phyloP scores from a whole-genome alignment of 202 grass and related monocot genomes.

The Brachypodium distachyon region DNA sequence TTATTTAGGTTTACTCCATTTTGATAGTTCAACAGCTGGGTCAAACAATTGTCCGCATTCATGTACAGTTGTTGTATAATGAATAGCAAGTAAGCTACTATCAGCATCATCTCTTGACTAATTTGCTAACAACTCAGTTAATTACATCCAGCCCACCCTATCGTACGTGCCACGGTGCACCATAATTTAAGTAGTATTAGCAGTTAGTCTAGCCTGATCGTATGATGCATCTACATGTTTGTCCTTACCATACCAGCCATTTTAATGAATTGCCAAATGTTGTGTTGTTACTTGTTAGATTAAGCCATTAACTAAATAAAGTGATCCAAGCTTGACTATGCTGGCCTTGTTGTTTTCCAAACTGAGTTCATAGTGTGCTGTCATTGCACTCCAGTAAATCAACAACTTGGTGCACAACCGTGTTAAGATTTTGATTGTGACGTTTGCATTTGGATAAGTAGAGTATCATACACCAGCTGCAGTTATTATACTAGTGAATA shows the following conservation, averaged over 20 bases:
- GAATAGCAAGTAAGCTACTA: slow-evolving; percentile 34
- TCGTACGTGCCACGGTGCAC: slow-evolving; percentile 14
- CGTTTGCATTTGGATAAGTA: background rate
- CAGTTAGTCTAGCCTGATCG: slow-evolving; percentile 22
- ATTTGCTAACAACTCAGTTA: slow-evolving; percentile 38
- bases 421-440: slow-evolving; percentile 15
- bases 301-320: slow-evolving; percentile 20
- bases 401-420: background rate
- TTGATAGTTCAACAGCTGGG: slow-evolving; percentile 38
- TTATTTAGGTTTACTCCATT: slow-evolving; percentile 26
- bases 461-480: background rate
- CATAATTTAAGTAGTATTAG: slow-evolving; percentile 21
- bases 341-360: slow-evolving; percentile 12
- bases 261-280: background rate
- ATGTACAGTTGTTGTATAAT: slow-evolving; percentile 3
- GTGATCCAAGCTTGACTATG: slow-evolving; percentile 26
- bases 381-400: slow-evolving; percentile 21
- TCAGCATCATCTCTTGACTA: slow-evolving; percentile 43
- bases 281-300: background rate
- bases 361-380: slow-evolving; percentile 8
- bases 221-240: slow-evolving; percentile 25
- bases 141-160: background rate
- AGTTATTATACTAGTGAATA: background rate
- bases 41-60: slow-evolving; percentile 33
- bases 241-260: slow-evolving; percentile 7